phyloP scores from a whole-genome alignment of 2,329 filamentous ascomycete species.

The Phaeosphaeria sp. region DNA sequence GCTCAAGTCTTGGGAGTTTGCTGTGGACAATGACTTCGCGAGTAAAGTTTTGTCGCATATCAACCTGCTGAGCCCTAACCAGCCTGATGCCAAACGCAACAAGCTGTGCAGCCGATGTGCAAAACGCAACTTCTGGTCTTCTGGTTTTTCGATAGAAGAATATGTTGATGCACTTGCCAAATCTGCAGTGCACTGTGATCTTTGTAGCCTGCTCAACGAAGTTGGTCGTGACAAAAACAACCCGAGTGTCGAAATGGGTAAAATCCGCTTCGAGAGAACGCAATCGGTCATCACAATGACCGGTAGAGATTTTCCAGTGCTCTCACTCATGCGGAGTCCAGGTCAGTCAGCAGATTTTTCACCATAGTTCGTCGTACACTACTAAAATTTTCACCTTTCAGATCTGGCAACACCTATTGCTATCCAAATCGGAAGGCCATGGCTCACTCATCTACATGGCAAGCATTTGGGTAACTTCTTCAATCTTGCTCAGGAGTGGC shows the following conservation, averaged over 20 bases:
- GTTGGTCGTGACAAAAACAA: neutral
- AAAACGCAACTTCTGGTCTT: constrained; percentile 10
- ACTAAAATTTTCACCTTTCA: neutral
- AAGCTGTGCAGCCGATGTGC: constrained; percentile 10
- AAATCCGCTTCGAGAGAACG: constrained; percentile 2
- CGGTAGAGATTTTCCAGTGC: constrained; percentile 6
- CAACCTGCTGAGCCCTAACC: too few species aligned
- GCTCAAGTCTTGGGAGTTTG: constrained; percentile 15
- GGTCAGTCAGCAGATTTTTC: neutral
- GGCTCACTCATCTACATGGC: constrained; percentile 3
- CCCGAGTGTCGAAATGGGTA: neutral
- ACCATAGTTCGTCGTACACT: neutral
- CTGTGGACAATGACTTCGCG: constrained; percentile 19
- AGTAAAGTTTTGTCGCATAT: neutral
- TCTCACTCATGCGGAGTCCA: constrained; percentile 12
- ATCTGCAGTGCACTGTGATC: constrained; percentile 6
- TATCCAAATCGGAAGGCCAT: constrained; percentile 20
- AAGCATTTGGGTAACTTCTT: constrained; percentile 5
- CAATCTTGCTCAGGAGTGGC: constrained; percentile 12
- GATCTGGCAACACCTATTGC: neutral
- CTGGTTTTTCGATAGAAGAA: constrained; percentile 12
- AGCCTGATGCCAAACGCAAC: neutral
- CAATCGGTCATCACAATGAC: constrained; percentile 7
- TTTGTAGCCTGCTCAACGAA: constrained; percentile 12
- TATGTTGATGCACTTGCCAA: neutral